phyloP scores from a whole-genome alignment of 306 rosid species.

The Ziziphus jujuba region DNA sequence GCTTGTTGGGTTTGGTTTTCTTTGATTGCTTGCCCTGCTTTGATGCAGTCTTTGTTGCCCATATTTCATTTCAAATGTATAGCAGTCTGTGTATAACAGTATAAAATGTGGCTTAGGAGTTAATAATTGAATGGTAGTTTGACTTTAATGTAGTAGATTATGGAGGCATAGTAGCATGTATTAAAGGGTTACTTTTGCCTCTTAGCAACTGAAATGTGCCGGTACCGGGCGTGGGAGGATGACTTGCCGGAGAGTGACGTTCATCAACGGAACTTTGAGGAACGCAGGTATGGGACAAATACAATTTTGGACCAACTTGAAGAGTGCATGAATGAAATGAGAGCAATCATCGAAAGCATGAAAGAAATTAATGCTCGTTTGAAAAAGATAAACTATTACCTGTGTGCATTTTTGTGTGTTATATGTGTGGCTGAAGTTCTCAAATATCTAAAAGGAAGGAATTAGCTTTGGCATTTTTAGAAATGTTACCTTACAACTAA shows the following conservation, averaged over 20 bases:
- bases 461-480: not conserved
- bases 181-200: too few species aligned
- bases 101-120: too few species aligned
- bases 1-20: too few species aligned
- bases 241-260: not conserved
- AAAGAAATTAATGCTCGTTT: slow-evolving; percentile 1
- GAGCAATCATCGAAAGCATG: not conserved
- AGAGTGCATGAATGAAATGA: not conserved
- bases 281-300: not conserved
- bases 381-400: not conserved
- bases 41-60: too few species aligned
- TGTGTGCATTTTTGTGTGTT: not conserved
- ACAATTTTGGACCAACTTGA: not conserved
- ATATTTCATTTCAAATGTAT: too few species aligned
- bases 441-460: not conserved
- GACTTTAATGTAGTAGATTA: too few species aligned
- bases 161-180: too few species aligned
- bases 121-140: too few species aligned
- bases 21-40: too few species aligned
- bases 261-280: not conserved
- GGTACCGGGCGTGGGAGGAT: slow-evolving; percentile 1
- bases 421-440: not conserved
- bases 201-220: not conserved
- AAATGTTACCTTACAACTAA: not conserved
- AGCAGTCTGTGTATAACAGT: too few species aligned